phyloP scores from a whole-genome alignment of 1,139 yeast genomes.

The Sugiyamaella japonica region DNA sequence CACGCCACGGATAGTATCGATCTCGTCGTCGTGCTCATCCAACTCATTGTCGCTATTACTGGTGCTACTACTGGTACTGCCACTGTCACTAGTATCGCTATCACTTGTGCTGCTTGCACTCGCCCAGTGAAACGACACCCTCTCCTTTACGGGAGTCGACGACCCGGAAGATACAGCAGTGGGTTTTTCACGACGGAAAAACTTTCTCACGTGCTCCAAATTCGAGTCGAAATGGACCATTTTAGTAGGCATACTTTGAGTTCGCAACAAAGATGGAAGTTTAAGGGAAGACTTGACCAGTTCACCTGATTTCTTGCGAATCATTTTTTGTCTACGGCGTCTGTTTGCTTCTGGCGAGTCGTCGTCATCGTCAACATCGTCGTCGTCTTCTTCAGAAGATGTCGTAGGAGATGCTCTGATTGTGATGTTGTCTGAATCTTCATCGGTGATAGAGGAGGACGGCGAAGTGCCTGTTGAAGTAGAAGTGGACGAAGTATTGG shows the following conservation, averaged over 20 bases:
- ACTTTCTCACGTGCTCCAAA: slow-evolving; percentile 66
- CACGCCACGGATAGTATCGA: background rate
- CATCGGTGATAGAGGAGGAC: background rate
- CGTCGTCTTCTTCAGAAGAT: slow-evolving; percentile 2
- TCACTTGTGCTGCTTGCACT: slow-evolving; percentile 11
- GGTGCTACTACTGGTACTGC: slow-evolving; percentile 10
- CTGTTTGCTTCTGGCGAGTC: slow-evolving; percentile 15
- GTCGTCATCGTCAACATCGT: slow-evolving; percentile 4
- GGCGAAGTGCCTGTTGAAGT: background rate
- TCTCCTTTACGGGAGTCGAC: slow-evolving; percentile 50
- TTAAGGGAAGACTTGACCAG: slow-evolving; percentile 73
- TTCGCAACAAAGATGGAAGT: slow-evolving; percentile 49
- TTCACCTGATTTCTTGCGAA: slow-evolving; percentile 79
- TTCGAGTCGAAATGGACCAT: slow-evolving; percentile 76
- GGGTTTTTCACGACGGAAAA: slow-evolving; percentile 70
- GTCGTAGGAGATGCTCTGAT: slow-evolving; percentile 14
- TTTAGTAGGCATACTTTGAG: slow-evolving; percentile 72
- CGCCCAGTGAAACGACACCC: slow-evolving; percentile 37
- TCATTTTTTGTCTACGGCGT: slow-evolving; percentile 36
- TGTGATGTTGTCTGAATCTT: slow-evolving; percentile 15
- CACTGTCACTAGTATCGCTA: slow-evolving; percentile 13
- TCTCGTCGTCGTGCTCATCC: slow-evolving; percentile 37
- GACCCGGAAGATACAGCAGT: slow-evolving; percentile 66
- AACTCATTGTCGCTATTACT: slow-evolving; percentile 2
- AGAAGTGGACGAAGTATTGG: background rate